Conservation (phyloP, 1,139 yeast genomes). For the Protomyces inouyei region DNA sequence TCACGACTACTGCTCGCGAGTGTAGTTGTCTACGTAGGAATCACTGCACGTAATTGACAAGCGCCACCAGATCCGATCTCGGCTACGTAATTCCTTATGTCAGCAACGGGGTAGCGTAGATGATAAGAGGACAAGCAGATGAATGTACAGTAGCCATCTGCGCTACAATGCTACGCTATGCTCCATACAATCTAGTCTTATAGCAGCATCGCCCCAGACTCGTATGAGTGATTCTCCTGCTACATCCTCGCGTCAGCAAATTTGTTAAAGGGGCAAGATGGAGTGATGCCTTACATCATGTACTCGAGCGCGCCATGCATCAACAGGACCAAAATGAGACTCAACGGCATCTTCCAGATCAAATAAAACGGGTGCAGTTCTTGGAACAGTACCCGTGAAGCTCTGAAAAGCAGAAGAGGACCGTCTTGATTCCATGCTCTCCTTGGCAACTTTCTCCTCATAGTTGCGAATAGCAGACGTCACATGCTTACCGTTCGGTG, state of each 20-base stretch:
- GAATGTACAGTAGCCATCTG: too few relatives aligned
- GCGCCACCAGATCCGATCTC: too few relatives aligned
- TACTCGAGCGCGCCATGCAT: background rate
- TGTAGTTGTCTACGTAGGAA: too few relatives aligned
- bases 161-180: too few relatives aligned
- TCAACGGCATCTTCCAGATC: background rate
- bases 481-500: background rate
- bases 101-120: too few relatives aligned
- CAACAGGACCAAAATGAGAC: background rate
- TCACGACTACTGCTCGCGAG: background rate
- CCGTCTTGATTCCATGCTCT: background rate
- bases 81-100: too few relatives aligned
- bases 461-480: background rate
- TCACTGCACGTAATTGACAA: too few relatives aligned
- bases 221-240: background rate
- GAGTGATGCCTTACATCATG: background rate
- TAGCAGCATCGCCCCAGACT: background rate
- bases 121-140: too few relatives aligned
- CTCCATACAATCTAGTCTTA: background rate
- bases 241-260: background rate
- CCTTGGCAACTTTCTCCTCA: background rate
- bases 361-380: background rate
- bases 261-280: background rate
- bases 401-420: background rate
- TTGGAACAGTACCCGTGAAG: background rate